A percentile compares a stretch with the other conserved stretches of the same genome.
Conservation (phyloP, 1,284 basidiomycete species). For the Thecaphora thlaspeos region DNA sequence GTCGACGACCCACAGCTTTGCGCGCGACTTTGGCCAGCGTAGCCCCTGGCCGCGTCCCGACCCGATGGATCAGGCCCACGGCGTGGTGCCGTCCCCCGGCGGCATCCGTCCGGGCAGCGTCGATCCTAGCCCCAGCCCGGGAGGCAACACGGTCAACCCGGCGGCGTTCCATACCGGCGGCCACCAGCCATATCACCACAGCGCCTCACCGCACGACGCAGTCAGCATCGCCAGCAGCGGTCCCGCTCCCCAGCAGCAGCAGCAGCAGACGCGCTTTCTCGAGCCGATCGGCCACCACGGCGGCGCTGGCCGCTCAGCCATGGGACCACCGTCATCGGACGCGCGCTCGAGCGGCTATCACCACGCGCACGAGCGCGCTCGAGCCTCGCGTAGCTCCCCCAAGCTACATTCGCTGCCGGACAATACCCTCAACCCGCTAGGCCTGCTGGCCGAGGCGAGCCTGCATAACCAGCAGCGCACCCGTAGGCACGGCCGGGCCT, state of each 20-base stretch:
- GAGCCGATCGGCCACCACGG: slow-evolving; percentile 32
- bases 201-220: not conserved
- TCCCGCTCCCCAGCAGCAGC: slow-evolving; percentile 14
- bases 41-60: slow-evolving; percentile 18
- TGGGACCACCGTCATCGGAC: not conserved
- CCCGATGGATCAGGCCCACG: not conserved
- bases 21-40: slow-evolving; percentile 15
- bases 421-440: slow-evolving; percentile 56
- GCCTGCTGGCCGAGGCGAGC: slow-evolving; percentile 57
- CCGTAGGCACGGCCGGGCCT: slow-evolving; percentile 9
- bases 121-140: slow-evolving; percentile 12
- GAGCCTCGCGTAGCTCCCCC: slow-evolving; percentile 25
- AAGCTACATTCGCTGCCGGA: slow-evolving; percentile 59
- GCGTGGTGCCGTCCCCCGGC: too few relatives aligned
- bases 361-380: slow-evolving; percentile 10
- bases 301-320: not conserved
- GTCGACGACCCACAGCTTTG: slow-evolving; percentile 20
- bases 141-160: not conserved
- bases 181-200: not conserved
- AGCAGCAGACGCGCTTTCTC: slow-evolving; percentile 37
- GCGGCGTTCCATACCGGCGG: too few relatives aligned
- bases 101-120: not conserved
- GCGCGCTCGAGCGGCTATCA: not conserved
- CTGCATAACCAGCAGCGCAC: slow-evolving; percentile 50
- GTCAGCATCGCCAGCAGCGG: not conserved